phyloP scores from a whole-genome alignment of 1,284 basidiomycete species.

The Butyriboletus appendiculatus region DNA sequence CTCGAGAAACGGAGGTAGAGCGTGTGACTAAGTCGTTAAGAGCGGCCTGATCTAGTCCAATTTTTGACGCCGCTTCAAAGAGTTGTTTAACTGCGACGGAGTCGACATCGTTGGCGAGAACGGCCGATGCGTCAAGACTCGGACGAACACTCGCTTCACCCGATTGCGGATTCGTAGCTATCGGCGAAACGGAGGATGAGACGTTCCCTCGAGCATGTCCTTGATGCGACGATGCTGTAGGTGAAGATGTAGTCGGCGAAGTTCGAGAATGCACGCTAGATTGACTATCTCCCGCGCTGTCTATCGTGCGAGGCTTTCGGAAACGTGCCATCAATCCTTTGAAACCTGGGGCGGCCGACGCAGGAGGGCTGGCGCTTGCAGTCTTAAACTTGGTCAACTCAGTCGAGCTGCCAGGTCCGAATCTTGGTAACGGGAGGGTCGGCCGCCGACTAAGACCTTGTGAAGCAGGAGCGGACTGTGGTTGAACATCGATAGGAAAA shows the following conservation, averaged over 20 bases:
- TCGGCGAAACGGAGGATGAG: conserved; percentile 11
- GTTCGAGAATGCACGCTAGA: conserved; percentile 34
- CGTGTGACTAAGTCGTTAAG: conserved; percentile 69
- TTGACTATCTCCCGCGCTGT: conserved; percentile 32
- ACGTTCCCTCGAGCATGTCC: conserved; percentile 29
- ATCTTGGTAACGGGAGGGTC: conserved; percentile 37
- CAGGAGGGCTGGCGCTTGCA: conserved; percentile 57
- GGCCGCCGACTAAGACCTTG: conserved; percentile 42
- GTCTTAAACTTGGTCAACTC: conserved; percentile 55
- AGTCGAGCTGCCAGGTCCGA: conserved; percentile 45
- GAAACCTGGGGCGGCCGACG: conserved; percentile 68
- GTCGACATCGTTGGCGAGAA: conserved; percentile 22
- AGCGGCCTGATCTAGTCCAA: conserved; percentile 71
- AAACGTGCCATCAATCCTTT: conserved; percentile 81
- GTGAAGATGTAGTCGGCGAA: conserved; percentile 33
- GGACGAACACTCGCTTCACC: conserved; percentile 24
- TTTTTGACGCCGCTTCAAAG: conserved; percentile 70
- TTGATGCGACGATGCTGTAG: conserved; percentile 36
- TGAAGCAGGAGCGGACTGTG: conserved; percentile 34
- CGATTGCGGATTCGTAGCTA: conserved; percentile 1
- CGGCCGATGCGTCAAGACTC: conserved; percentile 26
- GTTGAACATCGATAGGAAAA: conserved; percentile 43
- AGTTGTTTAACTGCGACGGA: conserved; percentile 59
- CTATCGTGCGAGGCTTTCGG: conserved; percentile 58
- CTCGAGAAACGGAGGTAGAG: conserved; percentile 63